Base-by-base conservation (phyloP, 2,329 filamentous ascomycete genomes). In the Trichoderma sp. region DNA sequence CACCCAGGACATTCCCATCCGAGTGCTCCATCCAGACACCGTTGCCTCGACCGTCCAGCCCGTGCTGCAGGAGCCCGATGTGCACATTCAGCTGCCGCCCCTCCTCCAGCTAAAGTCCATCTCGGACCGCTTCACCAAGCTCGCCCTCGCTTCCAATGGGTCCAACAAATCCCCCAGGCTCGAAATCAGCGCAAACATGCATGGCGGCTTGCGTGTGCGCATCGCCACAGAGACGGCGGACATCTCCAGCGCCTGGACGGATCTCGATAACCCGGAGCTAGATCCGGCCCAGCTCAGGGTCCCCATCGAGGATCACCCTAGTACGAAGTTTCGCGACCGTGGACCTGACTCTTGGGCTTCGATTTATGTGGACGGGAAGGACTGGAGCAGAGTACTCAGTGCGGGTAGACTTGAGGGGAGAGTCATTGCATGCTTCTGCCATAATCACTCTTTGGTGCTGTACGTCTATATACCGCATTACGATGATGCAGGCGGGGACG, bases 11-110 rank as follows among this genome's bases (percentile, higher is more conserved):
- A 92, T 99, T 51, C 96, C 96, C n/a, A 92, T 98, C 57, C 91
- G 95, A 21, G 94, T 99, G 1, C 88, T 99, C 11, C 90, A 93
- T 72, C 91, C 93, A 2, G 89, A 92, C 67, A 92, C 90, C 0
- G 94, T 98, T n/a, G 93, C 96, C 78, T 92, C 91, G n/a, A 90
- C 98, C 74, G 94, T 97, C 83, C 95, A 99, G 83, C 96, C 96
- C 15, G 90, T 91, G 73, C 94, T 95, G 72, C 91, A 93, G 72
- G 94, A 97, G 76, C 94, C 95, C 51, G 96, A 98, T 78, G 95
- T 98, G 3, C 93, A 98, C 82, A 97, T 99, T 78, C 90, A 94
- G 69, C 87, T 99, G 4, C 96, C 96, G 0, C 91, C 93, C 6
- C 84, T 99, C 5, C 86, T 94, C 56, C 95, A 98, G 78, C 86